These are phyloP conservation scores for Auriscalpium vulgare DNA, from an alignment of 768 basidiomycete species.

Conservation along the genomic window DNA sequence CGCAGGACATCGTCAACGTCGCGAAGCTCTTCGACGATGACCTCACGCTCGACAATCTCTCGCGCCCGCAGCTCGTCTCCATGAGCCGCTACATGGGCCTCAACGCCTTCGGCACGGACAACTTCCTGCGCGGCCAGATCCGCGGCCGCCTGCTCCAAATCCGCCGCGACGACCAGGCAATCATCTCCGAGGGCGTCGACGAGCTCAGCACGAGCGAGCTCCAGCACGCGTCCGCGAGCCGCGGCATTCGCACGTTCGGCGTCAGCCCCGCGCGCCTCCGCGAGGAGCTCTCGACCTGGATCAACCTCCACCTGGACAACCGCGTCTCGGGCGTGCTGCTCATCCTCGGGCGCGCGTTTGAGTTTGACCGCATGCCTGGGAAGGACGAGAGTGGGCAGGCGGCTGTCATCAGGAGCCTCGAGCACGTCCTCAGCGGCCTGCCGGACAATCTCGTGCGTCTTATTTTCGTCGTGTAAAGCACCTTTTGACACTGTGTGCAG, in stretches of 20 bases:
- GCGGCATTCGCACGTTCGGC: slow-evolving; percentile 85
- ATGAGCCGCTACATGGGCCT: slow-evolving; percentile 98
- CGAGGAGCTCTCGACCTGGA: slow-evolving; percentile 90
- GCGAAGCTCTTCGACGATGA: slow-evolving; percentile 98
- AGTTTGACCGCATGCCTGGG: slow-evolving; percentile 73
- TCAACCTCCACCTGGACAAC: slow-evolving; percentile 82
- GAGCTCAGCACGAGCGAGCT: slow-evolving; percentile 87
- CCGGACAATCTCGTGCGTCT: slow-evolving; percentile 85
- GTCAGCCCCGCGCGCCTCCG: slow-evolving; percentile 83
- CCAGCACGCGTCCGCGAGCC: slow-evolving; percentile 86
- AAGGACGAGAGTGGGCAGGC: slow-evolving; percentile 80
- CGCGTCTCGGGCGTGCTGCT: slow-evolving; percentile 91
- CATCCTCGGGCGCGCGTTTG: slow-evolving; percentile 90
- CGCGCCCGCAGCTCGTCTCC: slow-evolving; percentile 94
- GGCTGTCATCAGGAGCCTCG: slow-evolving; percentile 71
- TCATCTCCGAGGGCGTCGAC: slow-evolving; percentile 83
- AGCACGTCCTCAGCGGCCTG: slow-evolving; percentile 83
- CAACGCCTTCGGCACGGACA: slow-evolving; percentile 98
- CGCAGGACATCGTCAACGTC: slow-evolving; percentile 84
- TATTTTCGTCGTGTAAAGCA: background rate
- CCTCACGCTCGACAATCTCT: slow-evolving; percentile 94
- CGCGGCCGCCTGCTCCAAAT: slow-evolving; percentile 75
- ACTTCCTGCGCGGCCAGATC: slow-evolving; percentile 91
- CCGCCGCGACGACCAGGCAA: slow-evolving; percentile 89
- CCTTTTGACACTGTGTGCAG: slow-evolving; percentile 31